Evolutionary conservation across 768 basidiomycete species (phyloP), one percentile per base, ranked within the genome.

Genomic region (Lentinula edodes): DNA sequence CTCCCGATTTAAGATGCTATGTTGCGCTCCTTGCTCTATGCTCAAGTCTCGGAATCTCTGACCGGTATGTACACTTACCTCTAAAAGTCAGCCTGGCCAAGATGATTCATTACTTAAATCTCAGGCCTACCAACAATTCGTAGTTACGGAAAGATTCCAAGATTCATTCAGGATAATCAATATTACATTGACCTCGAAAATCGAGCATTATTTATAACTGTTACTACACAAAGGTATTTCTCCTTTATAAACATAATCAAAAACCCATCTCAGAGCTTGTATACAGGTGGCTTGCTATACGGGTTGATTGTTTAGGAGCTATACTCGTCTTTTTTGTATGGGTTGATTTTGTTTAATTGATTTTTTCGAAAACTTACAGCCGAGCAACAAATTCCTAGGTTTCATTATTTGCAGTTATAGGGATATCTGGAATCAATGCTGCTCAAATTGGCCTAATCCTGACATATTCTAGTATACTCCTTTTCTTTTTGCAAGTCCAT

Each of bases 31-130:
- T 73, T 87, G 8, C 78, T 93, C 10, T 92, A 92, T 69, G 82
- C 89, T 0, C 89, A 90, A 66, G 88, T 92, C 68, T 83, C 88
- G 0, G 91, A 92, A 70, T 89, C 86, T 1, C 75, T 93, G 3
- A 85, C 85, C 15, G 67, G 90, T 75, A 59, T 12, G 67, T 50
- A 7, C 12, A 28, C 7, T 32, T 20, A 36, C 35, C 23, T 16
- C 13, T 3, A 28, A 28, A 28, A 28, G 28, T 28, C 28, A 2
- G 28, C 28, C 28, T 28, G 28, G 2, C 28, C 28, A 28, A 28
- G 28, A 28, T 28, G 28, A 28, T 28, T 28, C 3, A 28, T 28
- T 28, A 28, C 28, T 28, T 28, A 4, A 28, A 28, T 20, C 18
- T 15, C 36, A 76, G 75, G 90, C 16, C 74, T 87, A 28, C 78